Evolutionary conservation across 129 eudicot genomes (phyloP).

Genomic region (Helianthus tuberosus): DNA sequence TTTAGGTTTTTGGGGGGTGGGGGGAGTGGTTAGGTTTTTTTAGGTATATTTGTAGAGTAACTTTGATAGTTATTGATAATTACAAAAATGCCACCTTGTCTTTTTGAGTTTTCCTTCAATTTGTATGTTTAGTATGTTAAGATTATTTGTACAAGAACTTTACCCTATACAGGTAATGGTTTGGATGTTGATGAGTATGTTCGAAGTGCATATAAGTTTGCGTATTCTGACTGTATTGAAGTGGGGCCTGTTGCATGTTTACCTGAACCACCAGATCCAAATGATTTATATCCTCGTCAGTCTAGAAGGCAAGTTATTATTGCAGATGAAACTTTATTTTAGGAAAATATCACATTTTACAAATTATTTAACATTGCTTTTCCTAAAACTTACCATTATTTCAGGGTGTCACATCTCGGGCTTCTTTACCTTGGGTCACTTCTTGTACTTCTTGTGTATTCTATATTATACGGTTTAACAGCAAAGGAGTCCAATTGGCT

Average conservation of each 20-base stretch:
- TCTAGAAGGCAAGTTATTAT: conserved; percentile 85
- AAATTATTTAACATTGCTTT: conserved; percentile 4
- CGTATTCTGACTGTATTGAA: conserved; percentile 94
- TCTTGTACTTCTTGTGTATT: conserved; percentile 84
- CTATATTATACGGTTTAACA: conserved; percentile 84
- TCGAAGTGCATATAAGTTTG: conserved; percentile 90
- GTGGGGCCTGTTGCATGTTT: conserved; percentile 96
- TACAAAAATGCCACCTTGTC: too few species aligned
- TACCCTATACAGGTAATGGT: conserved; percentile 99
- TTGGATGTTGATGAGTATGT: conserved; percentile 97
- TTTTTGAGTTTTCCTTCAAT: too few species aligned
- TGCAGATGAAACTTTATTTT: conserved; percentile 1
- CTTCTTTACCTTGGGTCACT: conserved; percentile 85
- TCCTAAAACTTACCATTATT: neutral
- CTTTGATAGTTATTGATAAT: too few species aligned
- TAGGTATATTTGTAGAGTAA: too few species aligned
- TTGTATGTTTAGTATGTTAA: too few species aligned
- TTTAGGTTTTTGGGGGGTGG: too few species aligned
- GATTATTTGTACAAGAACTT: too few species aligned
- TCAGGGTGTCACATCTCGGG: conserved; percentile 95
- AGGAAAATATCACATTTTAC: neutral
- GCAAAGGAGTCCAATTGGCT: conserved; percentile 96
- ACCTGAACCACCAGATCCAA: conserved; percentile 95
- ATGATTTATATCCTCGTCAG: conserved; percentile 92
- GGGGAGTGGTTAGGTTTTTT: too few species aligned